Evolutionary conservation across 805 yeast species (phyloP), one percentile per base, ranked within the genome.

Genomic region (Yarrowia divulgata): DNA sequence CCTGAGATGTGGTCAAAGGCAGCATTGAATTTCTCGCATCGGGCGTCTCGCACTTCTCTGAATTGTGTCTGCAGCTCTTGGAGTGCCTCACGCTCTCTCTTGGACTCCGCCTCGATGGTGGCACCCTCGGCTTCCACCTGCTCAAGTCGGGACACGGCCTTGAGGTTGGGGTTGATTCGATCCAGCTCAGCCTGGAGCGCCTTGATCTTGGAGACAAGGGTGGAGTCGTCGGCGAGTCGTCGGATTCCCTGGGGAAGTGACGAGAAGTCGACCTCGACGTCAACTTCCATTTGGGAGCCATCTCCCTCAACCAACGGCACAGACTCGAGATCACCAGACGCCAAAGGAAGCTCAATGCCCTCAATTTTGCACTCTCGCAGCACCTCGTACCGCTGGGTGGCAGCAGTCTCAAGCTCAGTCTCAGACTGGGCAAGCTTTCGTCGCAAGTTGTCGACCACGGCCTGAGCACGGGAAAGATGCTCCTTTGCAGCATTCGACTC

Each of bases 1-100:
- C 81, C 82, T 4, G 94, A 85, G 40, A 94, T 88, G 74, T 90
- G 92, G n/a, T 85, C 83, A 74, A 89, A 93, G 0, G 97, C 94
- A 48, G 82, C 81, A 78, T 85, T 87, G 77, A 94, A 95, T 40
- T 79, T 73, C 8, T 85, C 85, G 69, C 83, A 85, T 72, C 99
- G 85, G 69, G 82, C 79, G 7, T 80, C 79, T 73, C 86, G 89
- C 19, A 93, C 81, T 5, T 80, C 84, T 48, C 87, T 84, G 77
- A 90, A 93, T 70, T 83, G 81, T 14, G 82, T 83, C 12, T 63
- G 68, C 23, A 66, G 60, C 45, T 50, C 63, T 32, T 37, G 57
- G 3, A 83, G 80, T 3, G 88, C 78, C 48, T 81, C 82, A 68
- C 83, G 81, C 73, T 92, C 97, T 29, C 80, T 79, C 68, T 84